Evolutionary conservation across 768 basidiomycete genomes (phyloP), one percentile per base, ranked within the genome.

Genomic region (Rossbeevera mucosa): DNA sequence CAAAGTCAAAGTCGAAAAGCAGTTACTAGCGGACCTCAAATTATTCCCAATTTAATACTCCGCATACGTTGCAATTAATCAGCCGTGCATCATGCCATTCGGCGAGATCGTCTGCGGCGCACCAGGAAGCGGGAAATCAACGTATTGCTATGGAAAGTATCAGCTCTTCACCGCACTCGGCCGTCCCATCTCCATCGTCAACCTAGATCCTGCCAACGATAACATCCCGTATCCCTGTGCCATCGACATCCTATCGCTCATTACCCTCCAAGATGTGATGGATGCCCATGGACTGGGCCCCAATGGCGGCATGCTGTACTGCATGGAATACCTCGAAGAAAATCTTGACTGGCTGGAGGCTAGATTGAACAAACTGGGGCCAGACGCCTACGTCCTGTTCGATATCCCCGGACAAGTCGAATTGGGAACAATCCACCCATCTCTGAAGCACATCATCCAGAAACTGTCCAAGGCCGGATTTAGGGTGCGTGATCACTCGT

Each of bases 321-420:
- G 93, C 65, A 88, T 96, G 80, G 94, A 97, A 64, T 96, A 97
- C 63, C 80, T 99, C 9, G 94, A 98, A 61, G 83, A 77, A n/a
- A 98, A 98, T 68, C 83, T 85, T 57, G 96, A 98, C 68, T 88
- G 88, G 85, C 76, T 95, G 9, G 82, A 90, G 68, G 80, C 78
- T 49, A 73, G 80, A 31, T 66, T 94, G 60, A 74, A 72, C 48
- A 83, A 80, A 61, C 73, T 88, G 20, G 86, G 82, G 16, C 72
- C 75, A 24, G 88, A 91, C 57, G 83, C 83, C 21, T 97, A 95
- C 69, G 80, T 97, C 33, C 75, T 99, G 30, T 96, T 99, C 68
- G 96, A 99, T 68, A 80, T 96, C 5, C 94, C 96, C 0, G 96
- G 96, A 1, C 96, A 99, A 73, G 96, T 98, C 47, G 96, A 99